A percentile compares a stretch with the other conserved stretches of the same genome.
phyloP scores from a whole-genome alignment of 1,284 basidiomycete species.

The Moniliella sp. region DNA sequence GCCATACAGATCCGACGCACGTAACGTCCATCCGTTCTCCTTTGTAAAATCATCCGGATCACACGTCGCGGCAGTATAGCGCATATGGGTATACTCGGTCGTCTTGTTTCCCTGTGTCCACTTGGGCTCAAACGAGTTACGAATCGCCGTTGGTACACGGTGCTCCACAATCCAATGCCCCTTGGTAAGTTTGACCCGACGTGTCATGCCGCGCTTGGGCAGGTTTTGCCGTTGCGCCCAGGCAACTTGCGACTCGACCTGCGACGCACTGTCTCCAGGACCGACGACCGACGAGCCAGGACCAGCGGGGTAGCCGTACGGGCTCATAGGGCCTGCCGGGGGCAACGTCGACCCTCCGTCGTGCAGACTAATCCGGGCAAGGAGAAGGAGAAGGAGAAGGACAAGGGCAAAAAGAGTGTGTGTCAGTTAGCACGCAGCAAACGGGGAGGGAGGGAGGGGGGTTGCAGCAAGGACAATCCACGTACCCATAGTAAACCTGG shows the following conservation, averaged over 20 bases:
- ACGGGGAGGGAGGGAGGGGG: too few relatives aligned
- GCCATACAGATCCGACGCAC: slow-evolving; percentile 55
- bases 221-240: slow-evolving; percentile 34
- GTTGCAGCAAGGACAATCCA: too few relatives aligned
- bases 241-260: too few relatives aligned
- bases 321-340: too few relatives aligned
- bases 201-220: slow-evolving; percentile 37
- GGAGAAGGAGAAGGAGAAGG: too few relatives aligned
- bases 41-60: slow-evolving; percentile 71
- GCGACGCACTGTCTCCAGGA: slow-evolving; percentile 3
- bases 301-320: background rate
- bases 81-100: slow-evolving; percentile 73
- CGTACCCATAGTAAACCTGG: too few relatives aligned
- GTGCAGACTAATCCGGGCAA: too few relatives aligned
- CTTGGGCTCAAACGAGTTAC: slow-evolving; percentile 61
- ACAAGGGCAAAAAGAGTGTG: too few relatives aligned
- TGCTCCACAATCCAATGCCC: slow-evolving; percentile 34
- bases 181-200: slow-evolving; percentile 70
- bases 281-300: too few relatives aligned
- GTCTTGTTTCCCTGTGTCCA: slow-evolving; percentile 38
- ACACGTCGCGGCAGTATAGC: slow-evolving; percentile 53
- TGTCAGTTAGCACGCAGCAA: too few relatives aligned
- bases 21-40: slow-evolving; percentile 53
- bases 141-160: slow-evolving; percentile 61
- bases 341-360: too few relatives aligned